Conservation (phyloP, 768 basidiomycete species). For the Leccinum pellstonianum region DNA sequence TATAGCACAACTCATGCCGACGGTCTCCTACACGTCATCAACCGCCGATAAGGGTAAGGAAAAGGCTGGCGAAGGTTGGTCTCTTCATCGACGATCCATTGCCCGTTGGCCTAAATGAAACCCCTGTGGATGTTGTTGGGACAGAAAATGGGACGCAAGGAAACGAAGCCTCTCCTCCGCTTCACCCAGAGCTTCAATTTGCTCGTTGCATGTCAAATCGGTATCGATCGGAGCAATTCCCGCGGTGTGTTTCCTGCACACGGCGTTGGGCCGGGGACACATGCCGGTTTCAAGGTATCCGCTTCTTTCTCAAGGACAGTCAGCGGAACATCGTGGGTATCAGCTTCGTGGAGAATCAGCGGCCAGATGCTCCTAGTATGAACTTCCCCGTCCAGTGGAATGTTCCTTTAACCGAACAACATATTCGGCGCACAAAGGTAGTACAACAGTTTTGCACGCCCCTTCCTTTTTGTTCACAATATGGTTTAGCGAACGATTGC, state of each 20-base stretch:
- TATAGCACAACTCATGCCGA: constrained; percentile 46
- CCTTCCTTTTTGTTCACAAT: constrained; percentile 13
- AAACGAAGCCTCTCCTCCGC: constrained; percentile 31
- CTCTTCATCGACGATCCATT: constrained; percentile 1
- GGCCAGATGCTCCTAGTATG: constrained; percentile 58
- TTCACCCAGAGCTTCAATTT: constrained; percentile 69
- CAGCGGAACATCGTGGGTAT: constrained; percentile 61
- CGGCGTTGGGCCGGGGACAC: constrained; percentile 87
- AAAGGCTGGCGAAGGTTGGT: constrained; percentile 40
- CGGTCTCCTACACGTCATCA: constrained; percentile 41
- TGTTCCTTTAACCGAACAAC: constrained; percentile 45
- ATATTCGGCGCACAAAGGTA: constrained; percentile 65
- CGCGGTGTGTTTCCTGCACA: constrained; percentile 80
- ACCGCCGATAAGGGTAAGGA: constrained; percentile 46
- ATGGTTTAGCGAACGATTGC: constrained; percentile 61
- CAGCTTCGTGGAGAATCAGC: constrained; percentile 66
- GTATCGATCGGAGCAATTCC: constrained; percentile 69
- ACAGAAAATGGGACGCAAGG: constrained; percentile 31
- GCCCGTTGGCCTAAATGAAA: constrained; percentile 11
- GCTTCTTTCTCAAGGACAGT: constrained; percentile 68
- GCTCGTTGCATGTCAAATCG: constrained; percentile 84
- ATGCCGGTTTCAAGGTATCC: constrained; percentile 83
- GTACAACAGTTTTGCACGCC: constrained; percentile 4
- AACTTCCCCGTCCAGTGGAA: constrained; percentile 69
- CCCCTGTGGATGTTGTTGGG: constrained; percentile 32